Conservation (phyloP, 257 asterid genomes). For the Jacaranda copaia region DNA sequence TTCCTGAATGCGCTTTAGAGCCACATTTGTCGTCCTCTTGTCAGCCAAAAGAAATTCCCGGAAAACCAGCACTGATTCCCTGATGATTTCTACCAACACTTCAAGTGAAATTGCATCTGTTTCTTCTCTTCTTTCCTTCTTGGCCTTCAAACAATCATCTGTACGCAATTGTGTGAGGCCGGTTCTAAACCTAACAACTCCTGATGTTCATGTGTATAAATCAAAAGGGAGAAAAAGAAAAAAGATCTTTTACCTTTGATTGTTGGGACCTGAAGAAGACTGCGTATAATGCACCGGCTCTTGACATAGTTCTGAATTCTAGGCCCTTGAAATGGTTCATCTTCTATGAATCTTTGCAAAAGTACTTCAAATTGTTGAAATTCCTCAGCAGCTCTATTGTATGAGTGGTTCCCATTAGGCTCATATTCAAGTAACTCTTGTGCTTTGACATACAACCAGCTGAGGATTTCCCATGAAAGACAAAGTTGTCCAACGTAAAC, state of each 20-base stretch:
- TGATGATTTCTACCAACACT: constrained; percentile 47
- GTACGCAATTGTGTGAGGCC: constrained; percentile 18
- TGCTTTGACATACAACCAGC: constrained; percentile 65
- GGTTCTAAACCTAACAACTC: neutral
- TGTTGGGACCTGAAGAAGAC: constrained; percentile 78
- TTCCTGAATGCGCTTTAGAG: constrained; percentile 43
- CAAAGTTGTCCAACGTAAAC: constrained; percentile 82
- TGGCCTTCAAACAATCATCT: constrained; percentile 73
- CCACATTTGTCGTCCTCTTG: constrained; percentile 47
- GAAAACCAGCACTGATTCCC: constrained; percentile 66
- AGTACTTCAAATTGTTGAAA: constrained; percentile 85
- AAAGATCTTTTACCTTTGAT: constrained; percentile 56
- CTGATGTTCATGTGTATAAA: neutral
- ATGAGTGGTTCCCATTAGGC: constrained; percentile 48
- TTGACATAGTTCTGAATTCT: constrained; percentile 64
- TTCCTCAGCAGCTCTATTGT: constrained; percentile 71
- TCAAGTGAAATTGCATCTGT: constrained; percentile 53
- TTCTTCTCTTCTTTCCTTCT: constrained; percentile 54
- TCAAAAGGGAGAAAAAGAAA: too few relatives aligned
- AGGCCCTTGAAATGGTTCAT: constrained; percentile 71
- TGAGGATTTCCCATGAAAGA: constrained; percentile 80
- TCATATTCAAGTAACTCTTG: constrained; percentile 56
- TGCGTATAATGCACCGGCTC: constrained; percentile 59
- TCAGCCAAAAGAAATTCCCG: constrained; percentile 74
- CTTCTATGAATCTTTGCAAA: constrained; percentile 78